Conservation (phyloP, 1,284 basidiomycete genomes). For the Ceratobasidium sp. region DNA sequence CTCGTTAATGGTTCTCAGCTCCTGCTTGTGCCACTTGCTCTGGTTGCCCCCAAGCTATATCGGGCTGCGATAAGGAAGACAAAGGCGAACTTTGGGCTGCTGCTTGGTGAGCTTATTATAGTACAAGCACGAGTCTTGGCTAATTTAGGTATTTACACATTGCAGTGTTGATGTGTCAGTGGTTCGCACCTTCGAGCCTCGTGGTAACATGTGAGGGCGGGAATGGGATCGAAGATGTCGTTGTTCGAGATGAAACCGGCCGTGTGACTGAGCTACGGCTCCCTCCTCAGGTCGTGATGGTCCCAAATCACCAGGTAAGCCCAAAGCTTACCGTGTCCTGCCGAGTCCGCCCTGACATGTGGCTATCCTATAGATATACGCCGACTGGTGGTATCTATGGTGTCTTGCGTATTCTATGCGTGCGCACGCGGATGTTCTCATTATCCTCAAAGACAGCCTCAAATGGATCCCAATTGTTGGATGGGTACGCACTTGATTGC, state of each 20-base stretch:
- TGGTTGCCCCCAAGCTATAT: constrained; percentile 61
- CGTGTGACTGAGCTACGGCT: constrained; percentile 67
- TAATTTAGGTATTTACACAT: background rate
- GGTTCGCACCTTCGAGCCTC: constrained; percentile 80
- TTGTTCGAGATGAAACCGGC: constrained; percentile 64
- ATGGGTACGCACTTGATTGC: constrained; percentile 65
- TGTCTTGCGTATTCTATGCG: constrained; percentile 79
- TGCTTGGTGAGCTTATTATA: constrained; percentile 61
- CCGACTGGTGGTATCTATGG: constrained; percentile 95
- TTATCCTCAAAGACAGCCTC: constrained; percentile 87
- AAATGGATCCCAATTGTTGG: constrained; percentile 88
- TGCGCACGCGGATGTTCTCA: constrained; percentile 76
- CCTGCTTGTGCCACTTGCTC: constrained; percentile 66
- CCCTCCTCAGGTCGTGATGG: constrained; percentile 77
- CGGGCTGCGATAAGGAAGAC: constrained; percentile 75
- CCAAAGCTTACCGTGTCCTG: background rate
- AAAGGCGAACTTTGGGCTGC: constrained; percentile 79
- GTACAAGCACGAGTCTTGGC: background rate
- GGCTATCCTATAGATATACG: constrained; percentile 68
- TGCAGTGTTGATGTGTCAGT: constrained; percentile 75
- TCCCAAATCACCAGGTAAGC: constrained; percentile 80
- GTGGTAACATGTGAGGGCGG: constrained; percentile 73
- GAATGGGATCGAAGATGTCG: constrained; percentile 55
- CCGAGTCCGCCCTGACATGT: background rate
- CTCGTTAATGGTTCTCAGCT: constrained; percentile 74